Conservation (phyloP, 305 asterid species). For the Fraxinus paxiana region DNA sequence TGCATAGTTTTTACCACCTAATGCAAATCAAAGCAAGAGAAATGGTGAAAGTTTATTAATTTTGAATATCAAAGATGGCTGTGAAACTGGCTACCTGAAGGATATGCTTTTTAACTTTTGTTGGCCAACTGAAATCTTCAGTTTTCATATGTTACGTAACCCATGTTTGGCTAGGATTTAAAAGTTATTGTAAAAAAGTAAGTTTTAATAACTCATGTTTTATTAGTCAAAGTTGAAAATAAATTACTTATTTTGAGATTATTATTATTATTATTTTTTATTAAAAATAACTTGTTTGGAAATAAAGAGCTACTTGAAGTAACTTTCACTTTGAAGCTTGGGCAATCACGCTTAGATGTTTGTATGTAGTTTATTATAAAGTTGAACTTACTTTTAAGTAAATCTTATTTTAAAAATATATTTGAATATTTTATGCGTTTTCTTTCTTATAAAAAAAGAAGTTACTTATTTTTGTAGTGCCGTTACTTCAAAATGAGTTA, state of each 20-base stretch:
- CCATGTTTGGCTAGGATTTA: not conserved
- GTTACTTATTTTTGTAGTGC: not conserved
- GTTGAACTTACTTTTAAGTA: not conserved
- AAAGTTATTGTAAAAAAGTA: not conserved
- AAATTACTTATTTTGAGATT: not conserved
- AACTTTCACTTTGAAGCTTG: not conserved
- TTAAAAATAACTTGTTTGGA: not conserved
- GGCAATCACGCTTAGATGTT: not conserved
- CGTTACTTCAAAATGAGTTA: not conserved
- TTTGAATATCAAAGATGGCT: not conserved
- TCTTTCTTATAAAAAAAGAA: not conserved
- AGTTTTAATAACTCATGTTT: not conserved
- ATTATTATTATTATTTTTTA: not conserved
- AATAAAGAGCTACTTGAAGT: not conserved
- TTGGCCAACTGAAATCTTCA: not conserved
- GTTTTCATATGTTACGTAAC: not conserved
- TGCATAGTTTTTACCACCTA: not conserved
- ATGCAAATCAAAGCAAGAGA: not conserved
- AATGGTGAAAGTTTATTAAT: not conserved
- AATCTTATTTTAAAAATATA: not conserved
- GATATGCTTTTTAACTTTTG: not conserved
- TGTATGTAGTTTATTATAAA: not conserved
- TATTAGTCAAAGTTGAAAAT: not conserved
- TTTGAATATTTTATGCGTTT: not conserved
- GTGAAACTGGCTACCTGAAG: conserved; percentile 6